Evolutionary conservation across 768 basidiomycete genomes (phyloP).

Genomic region (Boletus subparvulus): DNA sequence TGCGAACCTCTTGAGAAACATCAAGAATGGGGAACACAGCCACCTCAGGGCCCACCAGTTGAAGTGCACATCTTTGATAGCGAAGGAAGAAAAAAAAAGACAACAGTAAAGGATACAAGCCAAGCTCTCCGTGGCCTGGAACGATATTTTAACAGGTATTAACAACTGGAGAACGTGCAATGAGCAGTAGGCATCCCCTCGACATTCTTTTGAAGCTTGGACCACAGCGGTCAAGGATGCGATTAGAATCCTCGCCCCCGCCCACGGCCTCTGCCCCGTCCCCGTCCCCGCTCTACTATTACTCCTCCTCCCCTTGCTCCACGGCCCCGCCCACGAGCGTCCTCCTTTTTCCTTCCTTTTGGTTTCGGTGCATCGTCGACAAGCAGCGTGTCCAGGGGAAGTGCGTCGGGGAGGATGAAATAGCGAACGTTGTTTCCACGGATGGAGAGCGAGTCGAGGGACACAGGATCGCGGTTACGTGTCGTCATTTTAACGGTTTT

Average conservation of each 20-base stretch:
- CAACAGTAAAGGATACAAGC: constrained; percentile 21
- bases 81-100: constrained; percentile 1
- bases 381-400: constrained; percentile 93
- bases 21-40: constrained; percentile 24
- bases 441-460: constrained; percentile 89
- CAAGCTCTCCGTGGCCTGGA: constrained; percentile 15
- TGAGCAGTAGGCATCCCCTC: constrained; percentile 1
- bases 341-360: constrained; percentile 89
- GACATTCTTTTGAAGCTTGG: constrained; percentile 1
- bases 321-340: constrained; percentile 61
- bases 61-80: background rate
- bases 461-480: constrained; percentile 81
- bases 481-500: constrained; percentile 98
- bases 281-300: constrained; percentile 47
- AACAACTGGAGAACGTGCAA: constrained; percentile 14
- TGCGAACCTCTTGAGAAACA: constrained; percentile 31
- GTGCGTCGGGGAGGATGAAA: constrained; percentile 94
- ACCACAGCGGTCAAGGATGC: background rate
- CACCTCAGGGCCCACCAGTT: constrained; percentile 5
- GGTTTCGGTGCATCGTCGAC: constrained; percentile 98
- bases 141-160: constrained; percentile 26
- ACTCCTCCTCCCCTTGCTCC: constrained; percentile 35
- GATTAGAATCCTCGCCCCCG: constrained; percentile 43
- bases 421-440: constrained; percentile 97
- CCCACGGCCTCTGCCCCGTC: constrained; percentile 56